Base-by-base conservation (phyloP, 176 grass and related monocot species). In the Triticum monococcum region DNA sequence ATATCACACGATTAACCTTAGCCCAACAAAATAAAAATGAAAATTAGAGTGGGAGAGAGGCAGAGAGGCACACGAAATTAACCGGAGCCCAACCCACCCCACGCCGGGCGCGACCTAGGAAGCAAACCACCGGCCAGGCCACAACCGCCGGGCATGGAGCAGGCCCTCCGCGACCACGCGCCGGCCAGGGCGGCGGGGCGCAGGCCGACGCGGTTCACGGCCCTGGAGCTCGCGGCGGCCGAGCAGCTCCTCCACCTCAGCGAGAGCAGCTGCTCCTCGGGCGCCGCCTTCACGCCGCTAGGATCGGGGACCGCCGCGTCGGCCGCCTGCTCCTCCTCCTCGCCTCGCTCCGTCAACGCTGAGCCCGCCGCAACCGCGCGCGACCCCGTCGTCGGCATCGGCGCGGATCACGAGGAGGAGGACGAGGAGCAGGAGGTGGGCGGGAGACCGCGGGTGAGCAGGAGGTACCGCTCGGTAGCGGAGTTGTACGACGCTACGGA, bases 191-290 rank as follows among this genome's bases (percentile, higher is more conserved):
- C 31, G 82, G 70, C 35, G 5, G n/a, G 3, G 52, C 30, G 36
- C 18, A 20, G 46, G 46, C 20, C 69, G 12, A 24, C 1, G 66
- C 22, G 9, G 37, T 92, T 95, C 88, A 92, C 93, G 37, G 46
- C 76, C 73, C 84, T 85, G 57, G 96, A 98, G 89, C 12, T 95
- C 48, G 89, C 80, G 11, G 96, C 81, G 64, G 96, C 91, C 24
- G 91, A 91, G 90, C 96, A 87, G 64, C 84, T 95, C 38, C 84
- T 98, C 81, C 93, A 89, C 61, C 91, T 98, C 59, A 88, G 96
- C 90, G 96, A 83, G 89, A 89, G 91, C 91, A 93, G 93, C 87
- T 65, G 54, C 32, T 50, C 78, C 68, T 70, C 78, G 84, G 35
- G 52, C 70, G 22, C 48, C 38, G 70, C 18, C 48, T 22, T 7